A percentile compares a stretch with the other conserved stretches of the same genome.
Evolutionary conservation across 768 basidiomycete species (phyloP).

Genomic region (Trametes coccinea): DNA sequence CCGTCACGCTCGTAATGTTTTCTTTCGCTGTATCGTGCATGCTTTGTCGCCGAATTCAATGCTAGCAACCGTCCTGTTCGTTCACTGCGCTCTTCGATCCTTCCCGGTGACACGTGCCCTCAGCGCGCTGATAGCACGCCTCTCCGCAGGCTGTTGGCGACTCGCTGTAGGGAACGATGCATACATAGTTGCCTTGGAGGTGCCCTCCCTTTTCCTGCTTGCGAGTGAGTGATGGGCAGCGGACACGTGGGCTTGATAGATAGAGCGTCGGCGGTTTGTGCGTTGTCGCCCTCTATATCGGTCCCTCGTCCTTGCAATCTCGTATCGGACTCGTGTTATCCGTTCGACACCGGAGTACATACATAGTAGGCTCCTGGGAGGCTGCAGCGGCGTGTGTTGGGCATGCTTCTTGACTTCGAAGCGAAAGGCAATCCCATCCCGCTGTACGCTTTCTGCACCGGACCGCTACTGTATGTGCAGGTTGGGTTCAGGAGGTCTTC

Average conservation of each 20-base stretch:
- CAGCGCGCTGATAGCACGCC: constrained; percentile 14
- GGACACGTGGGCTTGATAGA: not conserved
- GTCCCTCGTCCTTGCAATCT: too few relatives aligned
- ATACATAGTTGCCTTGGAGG: not conserved
- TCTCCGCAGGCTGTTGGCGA: constrained; percentile 12
- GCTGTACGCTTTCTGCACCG: too few relatives aligned
- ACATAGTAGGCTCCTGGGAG: too few relatives aligned
- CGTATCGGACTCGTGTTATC: too few relatives aligned
- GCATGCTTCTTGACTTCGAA: too few relatives aligned
- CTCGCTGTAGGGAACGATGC: constrained; percentile 12
- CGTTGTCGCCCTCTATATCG: not conserved
- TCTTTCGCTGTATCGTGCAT: constrained; percentile 7
- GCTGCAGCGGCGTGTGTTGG: too few relatives aligned
- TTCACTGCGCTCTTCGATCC: not conserved
- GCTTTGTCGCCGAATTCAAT: not conserved
- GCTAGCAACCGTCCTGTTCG: not conserved
- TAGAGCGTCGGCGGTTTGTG: not conserved
- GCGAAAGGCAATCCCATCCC: too few relatives aligned
- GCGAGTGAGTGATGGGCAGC: not conserved
- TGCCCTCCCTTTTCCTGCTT: not conserved
- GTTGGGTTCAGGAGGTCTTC: too few relatives aligned
- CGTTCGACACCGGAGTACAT: too few relatives aligned
- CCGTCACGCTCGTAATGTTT: not conserved
- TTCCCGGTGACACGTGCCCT: constrained; percentile 5
- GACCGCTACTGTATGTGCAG: too few relatives aligned